Base-by-base conservation (phyloP, 495 filamentous ascomycete species). In the Bombardia bombarda region DNA sequence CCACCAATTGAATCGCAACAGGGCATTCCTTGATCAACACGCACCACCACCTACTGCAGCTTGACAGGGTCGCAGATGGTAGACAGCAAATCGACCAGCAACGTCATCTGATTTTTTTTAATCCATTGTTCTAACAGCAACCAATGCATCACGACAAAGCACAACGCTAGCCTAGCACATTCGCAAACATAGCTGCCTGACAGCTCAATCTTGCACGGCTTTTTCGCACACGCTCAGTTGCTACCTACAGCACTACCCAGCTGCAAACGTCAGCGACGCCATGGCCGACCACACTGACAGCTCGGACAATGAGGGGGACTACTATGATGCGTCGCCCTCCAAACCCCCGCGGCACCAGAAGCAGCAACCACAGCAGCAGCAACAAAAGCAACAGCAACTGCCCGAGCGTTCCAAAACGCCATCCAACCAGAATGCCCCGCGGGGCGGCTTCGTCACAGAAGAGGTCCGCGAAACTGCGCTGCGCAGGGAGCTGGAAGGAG, bases 401-500 rank as follows among this genome's bases (percentile, higher is more conserved):
- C 47, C 51, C 7, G 53, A 51, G 31, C 47, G 52, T 8, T 51
- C 73, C 36, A 78, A 62, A 46, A 64, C 64, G 18, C 64, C 73
- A 13, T 16, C 58, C 63, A 70, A 56, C 65, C 77, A 66, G 58
- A 74, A 77, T 22, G 73, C 73, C 19, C 65, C 73, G 18, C n/a
- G n/a, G n/a, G n/a, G n/a, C n/a, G n/a, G n/a, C n/a, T 83, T 80
- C 58, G 79, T 83, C 42, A 76, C 70, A 7, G 74, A 86, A 52
- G 82, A 86, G 46, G 73, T 75, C 17, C 83, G 83, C 16, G 84
- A 95, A 51, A 78, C 78, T 10, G 76, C 74, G 6, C 70, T 96
- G 31, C 79, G 73, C 3, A 78, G 73, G 26, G 92, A 98, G 59
- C 67, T 96, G n/a, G 78, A 84, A 22, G 79, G 78, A 32, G 82